Evolutionary conservation across 1,284 basidiomycete genomes (phyloP).

Genomic region (Cryptococcus deneoformans): DNA sequence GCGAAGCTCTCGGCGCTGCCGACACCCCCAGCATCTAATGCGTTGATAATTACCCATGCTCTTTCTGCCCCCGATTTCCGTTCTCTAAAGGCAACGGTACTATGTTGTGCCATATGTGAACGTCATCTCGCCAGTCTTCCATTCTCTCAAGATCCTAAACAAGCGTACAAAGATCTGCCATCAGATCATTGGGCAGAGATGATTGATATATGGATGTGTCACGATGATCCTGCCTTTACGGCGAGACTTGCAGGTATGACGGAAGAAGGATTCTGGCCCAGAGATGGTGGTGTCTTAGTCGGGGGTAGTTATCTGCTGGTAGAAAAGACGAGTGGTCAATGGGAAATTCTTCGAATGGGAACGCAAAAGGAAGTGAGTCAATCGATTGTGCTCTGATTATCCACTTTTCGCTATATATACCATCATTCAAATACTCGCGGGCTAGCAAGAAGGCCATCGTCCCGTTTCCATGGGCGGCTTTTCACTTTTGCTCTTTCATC

Average conservation of each 20-base stretch:
- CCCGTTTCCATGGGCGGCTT: conserved; percentile 64
- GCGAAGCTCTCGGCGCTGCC: conserved; percentile 58
- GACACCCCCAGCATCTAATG: conserved; percentile 27
- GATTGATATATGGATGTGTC: conserved; percentile 98
- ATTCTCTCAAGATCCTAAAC: conserved; percentile 64
- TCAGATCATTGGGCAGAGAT: conserved; percentile 97
- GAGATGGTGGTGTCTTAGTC: conserved; percentile 65
- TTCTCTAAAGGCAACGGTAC: conserved; percentile 28
- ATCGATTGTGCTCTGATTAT: conserved; percentile 4
- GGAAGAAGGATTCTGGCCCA: conserved; percentile 75
- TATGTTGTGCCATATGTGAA: conserved; percentile 52
- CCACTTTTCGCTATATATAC: conserved; percentile 6
- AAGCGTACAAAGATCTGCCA: conserved; percentile 74
- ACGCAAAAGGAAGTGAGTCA: conserved; percentile 58
- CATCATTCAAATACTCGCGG: conserved; percentile 51
- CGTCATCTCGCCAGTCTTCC: conserved; percentile 68
- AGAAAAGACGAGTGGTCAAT: conserved; percentile 59
- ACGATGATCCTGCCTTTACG: conserved; percentile 77
- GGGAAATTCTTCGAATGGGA: conserved; percentile 56
- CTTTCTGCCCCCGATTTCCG: conserved; percentile 37
- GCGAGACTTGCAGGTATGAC: conserved; percentile 65
- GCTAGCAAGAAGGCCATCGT: conserved; percentile 81
- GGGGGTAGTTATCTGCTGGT: conserved; percentile 83
- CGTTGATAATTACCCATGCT: conserved; percentile 26
- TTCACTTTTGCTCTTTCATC: conserved; percentile 19